Percentiles rank a stretch among this genome's conserved stretches.
Conservation (phyloP, 805 yeast genomes). For the Starmerella floris region DNA sequence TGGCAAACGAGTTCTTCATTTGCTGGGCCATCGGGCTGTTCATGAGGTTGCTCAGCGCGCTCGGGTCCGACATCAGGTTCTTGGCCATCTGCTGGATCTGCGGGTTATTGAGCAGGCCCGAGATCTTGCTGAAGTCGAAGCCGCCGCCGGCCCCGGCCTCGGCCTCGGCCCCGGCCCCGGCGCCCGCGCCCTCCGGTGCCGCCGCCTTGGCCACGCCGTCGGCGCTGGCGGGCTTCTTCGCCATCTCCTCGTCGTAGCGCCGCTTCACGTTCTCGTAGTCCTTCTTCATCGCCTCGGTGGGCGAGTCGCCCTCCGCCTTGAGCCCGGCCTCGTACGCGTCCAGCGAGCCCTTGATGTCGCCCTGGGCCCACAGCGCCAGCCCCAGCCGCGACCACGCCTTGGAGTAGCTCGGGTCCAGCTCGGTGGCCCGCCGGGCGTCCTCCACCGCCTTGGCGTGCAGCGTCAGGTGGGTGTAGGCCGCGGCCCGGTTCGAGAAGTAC, state of each 20-base stretch:
- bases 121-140: conserved; percentile 42
- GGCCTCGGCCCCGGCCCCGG: conserved; percentile 14
- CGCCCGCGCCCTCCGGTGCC: conserved; percentile 1
- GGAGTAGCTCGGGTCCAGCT: conserved; percentile 63
- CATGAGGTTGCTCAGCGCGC: conserved; percentile 59
- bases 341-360: conserved; percentile 80
- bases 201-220: background rate
- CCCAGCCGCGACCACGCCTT: conserved; percentile 94
- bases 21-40: conserved; percentile 65
- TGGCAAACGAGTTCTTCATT: conserved; percentile 68
- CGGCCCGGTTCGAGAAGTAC: conserved; percentile 88
- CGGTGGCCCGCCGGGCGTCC: conserved; percentile 75
- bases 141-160: conserved; percentile 48
- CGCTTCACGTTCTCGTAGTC: conserved; percentile 90
- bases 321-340: conserved; percentile 83
- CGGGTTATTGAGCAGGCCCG: conserved; percentile 75
- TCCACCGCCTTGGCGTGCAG: conserved; percentile 63
- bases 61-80: conserved; percentile 75
- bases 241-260: conserved; percentile 60
- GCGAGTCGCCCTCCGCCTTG: conserved; percentile 71
- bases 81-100: conserved; percentile 82
- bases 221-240: conserved; percentile 9
- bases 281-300: conserved; percentile 78
- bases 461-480: conserved; percentile 73
- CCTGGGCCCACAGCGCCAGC: conserved; percentile 83